A percentile compares a stretch with the other conserved stretches of the same genome.
Evolutionary conservation across 441 rosid species (phyloP).

Genomic region (Bocquillonia castaneifolia): DNA sequence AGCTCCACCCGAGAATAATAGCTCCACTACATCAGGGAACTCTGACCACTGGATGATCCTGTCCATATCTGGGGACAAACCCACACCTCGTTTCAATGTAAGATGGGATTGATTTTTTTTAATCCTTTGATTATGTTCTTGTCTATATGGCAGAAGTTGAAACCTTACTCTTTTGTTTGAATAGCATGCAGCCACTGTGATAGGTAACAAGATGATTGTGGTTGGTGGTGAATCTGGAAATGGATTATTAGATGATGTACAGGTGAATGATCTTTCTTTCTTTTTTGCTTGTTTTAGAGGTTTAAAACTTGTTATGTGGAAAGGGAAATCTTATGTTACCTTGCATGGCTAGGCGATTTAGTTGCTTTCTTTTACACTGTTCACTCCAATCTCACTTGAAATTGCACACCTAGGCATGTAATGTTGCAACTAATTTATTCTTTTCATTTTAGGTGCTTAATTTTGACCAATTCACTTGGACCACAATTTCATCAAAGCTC

Average conservation of each 20-base stretch:
- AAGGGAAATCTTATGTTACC: background rate
- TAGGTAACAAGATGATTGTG: constrained; percentile 93
- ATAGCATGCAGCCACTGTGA: constrained; percentile 86
- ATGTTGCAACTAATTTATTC: constrained; percentile 10
- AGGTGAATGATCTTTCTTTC: constrained; percentile 42
- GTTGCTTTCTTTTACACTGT: background rate
- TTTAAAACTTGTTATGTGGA: background rate
- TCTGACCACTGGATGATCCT: constrained; percentile 83
- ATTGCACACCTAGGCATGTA: background rate
- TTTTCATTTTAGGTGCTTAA: constrained; percentile 59
- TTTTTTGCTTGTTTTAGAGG: background rate
- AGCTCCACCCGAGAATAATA: constrained; percentile 37
- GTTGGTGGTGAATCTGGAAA: constrained; percentile 91
- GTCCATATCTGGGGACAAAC: constrained; percentile 75
- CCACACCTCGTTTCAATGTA: constrained; percentile 82
- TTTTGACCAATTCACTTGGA: constrained; percentile 81
- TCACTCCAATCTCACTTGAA: background rate
- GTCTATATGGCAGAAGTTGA: background rate
- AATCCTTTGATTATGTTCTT: constrained; percentile 7
- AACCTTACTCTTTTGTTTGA: constrained; percentile 24
- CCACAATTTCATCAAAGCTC: constrained; percentile 74
- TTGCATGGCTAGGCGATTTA: background rate
- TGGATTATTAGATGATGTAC: constrained; percentile 89
- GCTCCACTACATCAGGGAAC: constrained; percentile 37
- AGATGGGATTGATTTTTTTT: background rate